Evolutionary conservation across 225 moss, liverwort and hornwort species (phyloP), one percentile per base, ranked within the genome.

Genomic region (Antitrichia curtipendula): DNA sequence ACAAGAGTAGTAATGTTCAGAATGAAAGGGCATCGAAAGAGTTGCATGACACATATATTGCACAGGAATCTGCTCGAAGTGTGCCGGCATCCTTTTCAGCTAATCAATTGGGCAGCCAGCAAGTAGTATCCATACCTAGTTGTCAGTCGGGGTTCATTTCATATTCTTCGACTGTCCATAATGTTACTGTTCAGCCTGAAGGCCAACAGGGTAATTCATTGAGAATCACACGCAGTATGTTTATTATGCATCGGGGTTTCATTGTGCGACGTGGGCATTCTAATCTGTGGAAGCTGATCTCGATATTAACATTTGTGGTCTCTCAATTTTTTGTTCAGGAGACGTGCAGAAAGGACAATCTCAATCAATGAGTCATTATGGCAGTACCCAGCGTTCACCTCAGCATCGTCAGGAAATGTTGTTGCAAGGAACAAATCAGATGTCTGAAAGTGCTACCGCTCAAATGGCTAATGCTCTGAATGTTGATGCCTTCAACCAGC

Each of bases 391-490:
- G 84, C 50, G 38, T 54, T 80, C 83, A 62, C 62, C 86, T 75
- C 80, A 84, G 56, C 12, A 60, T 75, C 90, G 83, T 81, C 84
- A 90, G 52, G 75, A 87, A 43, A 90, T 90, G 85, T 82, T 90
- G 82, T 62, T 89, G 90, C 87, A 89, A 91, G 91, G 89, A 56
- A 88, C 89, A 62, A 86, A 91, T 74, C 18, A 36, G 60, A 59
- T 45, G 59, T n/a, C n/a, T 72, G 45, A 10, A 29, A 72, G 72
- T 72, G 29, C 17, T 45, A 45, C 17, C 72, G 29, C 72, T 45
- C 59, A 59, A 59, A 71, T 84, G 47, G 59, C 34, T 45, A 58
- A 45, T 43, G 70, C 72, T 45, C 72, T 72, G 45, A 84, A 84
- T 59, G 25, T 72, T 61, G 74, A 60, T 73, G 74, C 61, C 74